Percentiles rank a stretch among this genome's conserved stretches.
These are phyloP conservation scores for Penicillium thymicola DNA, from an alignment of 2,329 filamentous ascomycete genomes.

Conservation along the genomic window DNA sequence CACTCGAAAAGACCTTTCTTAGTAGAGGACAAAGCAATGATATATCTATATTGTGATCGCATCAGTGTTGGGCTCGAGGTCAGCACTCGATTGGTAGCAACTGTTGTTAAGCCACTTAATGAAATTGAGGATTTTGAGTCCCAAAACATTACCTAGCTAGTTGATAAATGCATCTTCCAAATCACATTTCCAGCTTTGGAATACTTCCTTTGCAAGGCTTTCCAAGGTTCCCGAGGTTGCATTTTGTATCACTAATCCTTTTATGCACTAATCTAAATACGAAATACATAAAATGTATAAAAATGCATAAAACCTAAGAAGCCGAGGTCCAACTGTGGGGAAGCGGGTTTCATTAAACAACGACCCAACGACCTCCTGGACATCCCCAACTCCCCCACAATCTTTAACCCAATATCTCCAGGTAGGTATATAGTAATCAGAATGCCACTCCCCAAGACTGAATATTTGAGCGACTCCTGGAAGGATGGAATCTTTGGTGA, in stretches of 20 bases:
- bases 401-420: not conserved
- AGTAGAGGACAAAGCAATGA: not conserved
- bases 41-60: too few relatives aligned
- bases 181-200: not conserved
- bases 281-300: not conserved
- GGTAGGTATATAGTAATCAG: not conserved
- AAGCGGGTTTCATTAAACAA: conserved; percentile 7
- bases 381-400: not conserved
- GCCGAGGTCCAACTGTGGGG: conserved; percentile 25
- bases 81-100: too few relatives aligned
- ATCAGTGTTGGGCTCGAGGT: too few relatives aligned
- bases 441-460: conserved; percentile 68
- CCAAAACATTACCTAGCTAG: too few relatives aligned
- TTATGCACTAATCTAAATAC: not conserved
- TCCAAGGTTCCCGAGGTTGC: not conserved
- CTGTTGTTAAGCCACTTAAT: too few relatives aligned
- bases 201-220: not conserved
- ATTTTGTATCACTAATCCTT: not conserved
- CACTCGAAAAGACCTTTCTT: not conserved
- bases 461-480: conserved; percentile 82
- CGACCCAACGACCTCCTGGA: not conserved
- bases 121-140: too few relatives aligned
- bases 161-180: too few relatives aligned
- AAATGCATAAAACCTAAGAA: not conserved
- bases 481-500: conserved; percentile 81